These are phyloP conservation scores for Taxawa tesnikishii DNA, from an alignment of 2,329 filamentous ascomycete species.

Conservation along the genomic window DNA sequence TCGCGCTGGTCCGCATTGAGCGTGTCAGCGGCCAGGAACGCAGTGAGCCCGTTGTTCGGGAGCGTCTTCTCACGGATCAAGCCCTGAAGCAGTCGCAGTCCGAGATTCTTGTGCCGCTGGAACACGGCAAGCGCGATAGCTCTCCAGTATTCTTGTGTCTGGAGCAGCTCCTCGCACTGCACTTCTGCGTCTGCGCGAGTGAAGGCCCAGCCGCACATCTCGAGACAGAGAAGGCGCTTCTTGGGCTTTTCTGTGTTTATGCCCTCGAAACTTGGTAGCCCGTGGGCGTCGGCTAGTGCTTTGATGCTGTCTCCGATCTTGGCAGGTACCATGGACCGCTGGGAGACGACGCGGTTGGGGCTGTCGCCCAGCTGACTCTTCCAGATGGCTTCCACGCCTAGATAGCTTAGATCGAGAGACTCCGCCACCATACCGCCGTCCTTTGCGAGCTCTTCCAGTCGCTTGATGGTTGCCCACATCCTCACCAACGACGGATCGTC, in stretches of 20 bases:
- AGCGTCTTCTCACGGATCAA: conserved; percentile 59
- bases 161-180: conserved; percentile 38
- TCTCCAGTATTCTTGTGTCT: conserved; percentile 53
- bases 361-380: conserved; percentile 47
- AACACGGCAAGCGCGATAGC: conserved; percentile 67
- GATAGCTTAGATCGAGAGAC: conserved; percentile 59
- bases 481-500: conserved; percentile 67
- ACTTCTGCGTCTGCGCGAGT: conserved; percentile 37
- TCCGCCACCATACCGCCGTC: conserved; percentile 59
- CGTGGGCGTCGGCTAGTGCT: conserved; percentile 50
- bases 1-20: conserved; percentile 48
- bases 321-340: conserved; percentile 10
- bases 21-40: conserved; percentile 34
- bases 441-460: conserved; percentile 50
- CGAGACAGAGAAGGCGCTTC: conserved; percentile 62
- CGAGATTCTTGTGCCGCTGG: conserved; percentile 54
- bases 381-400: conserved; percentile 66
- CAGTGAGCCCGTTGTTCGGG: conserved; percentile 34
- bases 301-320: conserved; percentile 37
- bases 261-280: conserved; percentile 52
- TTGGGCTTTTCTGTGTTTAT: conserved; percentile 51
- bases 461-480: conserved; percentile 64
- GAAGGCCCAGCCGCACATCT: conserved; percentile 62
- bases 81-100: conserved; percentile 56
- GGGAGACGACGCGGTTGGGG: conserved; percentile 11